phyloP scores from a whole-genome alignment of 345 rosid species.

The Linum usitatissimum region DNA sequence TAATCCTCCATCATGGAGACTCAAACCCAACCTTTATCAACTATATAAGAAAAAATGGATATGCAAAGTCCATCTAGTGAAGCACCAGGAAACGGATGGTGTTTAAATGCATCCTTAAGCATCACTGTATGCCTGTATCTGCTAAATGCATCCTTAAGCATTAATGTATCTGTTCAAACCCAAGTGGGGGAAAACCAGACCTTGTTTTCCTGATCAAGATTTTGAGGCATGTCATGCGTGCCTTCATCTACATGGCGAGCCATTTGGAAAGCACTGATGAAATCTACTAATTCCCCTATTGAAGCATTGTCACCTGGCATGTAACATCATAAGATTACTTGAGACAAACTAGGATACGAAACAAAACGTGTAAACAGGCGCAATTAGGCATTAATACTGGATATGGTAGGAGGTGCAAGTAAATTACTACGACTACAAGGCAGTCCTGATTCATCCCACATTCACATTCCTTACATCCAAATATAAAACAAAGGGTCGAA shows the following conservation, averaged over 20 bases:
- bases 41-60: too few relatives aligned
- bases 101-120: too few relatives aligned
- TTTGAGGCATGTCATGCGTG: constrained; percentile 9
- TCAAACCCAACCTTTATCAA: too few relatives aligned
- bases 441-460: background rate
- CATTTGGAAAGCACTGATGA: constrained; percentile 70
- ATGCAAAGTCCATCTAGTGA: too few relatives aligned
- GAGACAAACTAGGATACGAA: background rate
- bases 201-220: background rate
- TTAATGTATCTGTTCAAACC: background rate
- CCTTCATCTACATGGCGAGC: constrained; percentile 45
- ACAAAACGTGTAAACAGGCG: background rate
- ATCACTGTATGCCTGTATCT: too few relatives aligned
- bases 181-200: background rate
- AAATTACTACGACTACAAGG: background rate
- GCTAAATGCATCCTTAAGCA: background rate
- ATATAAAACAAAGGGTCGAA: background rate
- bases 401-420: too few relatives aligned
- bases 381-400: background rate
- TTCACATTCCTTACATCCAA: background rate
- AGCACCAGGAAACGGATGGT: too few relatives aligned
- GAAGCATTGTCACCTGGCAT: constrained; percentile 49
- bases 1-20: too few relatives aligned
- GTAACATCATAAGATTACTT: constrained; percentile 11
- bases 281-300: constrained; percentile 65